Percentiles rank a stretch among this genome's conserved stretches.
These are phyloP conservation scores for Kodamaea jinghongensis DNA, from an alignment of 805 yeast species.

Conservation along the genomic window DNA sequence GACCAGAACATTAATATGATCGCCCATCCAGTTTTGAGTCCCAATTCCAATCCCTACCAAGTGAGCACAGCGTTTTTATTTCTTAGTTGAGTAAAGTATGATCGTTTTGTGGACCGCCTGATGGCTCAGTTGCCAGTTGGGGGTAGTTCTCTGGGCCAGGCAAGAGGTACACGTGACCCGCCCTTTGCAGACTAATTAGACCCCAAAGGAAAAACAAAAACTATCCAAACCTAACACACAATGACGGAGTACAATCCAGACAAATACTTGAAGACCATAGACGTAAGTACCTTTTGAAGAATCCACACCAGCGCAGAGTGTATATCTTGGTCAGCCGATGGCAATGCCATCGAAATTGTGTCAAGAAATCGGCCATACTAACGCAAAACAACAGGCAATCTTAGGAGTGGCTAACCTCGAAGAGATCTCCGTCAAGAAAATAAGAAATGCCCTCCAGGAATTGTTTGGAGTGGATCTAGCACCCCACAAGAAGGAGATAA, in stretches of 20 bases:
- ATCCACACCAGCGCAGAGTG: neutral
- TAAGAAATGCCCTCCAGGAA: constrained; percentile 70
- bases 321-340: too few relatives aligned
- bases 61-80: too few relatives aligned
- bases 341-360: too few relatives aligned
- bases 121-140: too few relatives aligned
- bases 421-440: constrained; percentile 65
- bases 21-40: too few relatives aligned
- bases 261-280: constrained; percentile 60
- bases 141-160: too few relatives aligned
- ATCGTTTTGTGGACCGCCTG: too few relatives aligned
- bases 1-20: too few relatives aligned
- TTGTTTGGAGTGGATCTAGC: constrained; percentile 56
- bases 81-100: too few relatives aligned
- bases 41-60: too few relatives aligned
- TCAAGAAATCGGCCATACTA: constrained; percentile 5
- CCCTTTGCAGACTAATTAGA: neutral
- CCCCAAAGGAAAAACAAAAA: neutral
- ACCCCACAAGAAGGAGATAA: constrained; percentile 51
- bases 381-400: constrained; percentile 53
- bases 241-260: constrained; percentile 20
- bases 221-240: neutral
- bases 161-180: too few relatives aligned
- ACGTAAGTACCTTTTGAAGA: constrained; percentile 40
- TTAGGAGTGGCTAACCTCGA: constrained; percentile 68